Conservation (phyloP, 2,329 filamentous ascomycete genomes). For the Aureobasidium zeae region DNA sequence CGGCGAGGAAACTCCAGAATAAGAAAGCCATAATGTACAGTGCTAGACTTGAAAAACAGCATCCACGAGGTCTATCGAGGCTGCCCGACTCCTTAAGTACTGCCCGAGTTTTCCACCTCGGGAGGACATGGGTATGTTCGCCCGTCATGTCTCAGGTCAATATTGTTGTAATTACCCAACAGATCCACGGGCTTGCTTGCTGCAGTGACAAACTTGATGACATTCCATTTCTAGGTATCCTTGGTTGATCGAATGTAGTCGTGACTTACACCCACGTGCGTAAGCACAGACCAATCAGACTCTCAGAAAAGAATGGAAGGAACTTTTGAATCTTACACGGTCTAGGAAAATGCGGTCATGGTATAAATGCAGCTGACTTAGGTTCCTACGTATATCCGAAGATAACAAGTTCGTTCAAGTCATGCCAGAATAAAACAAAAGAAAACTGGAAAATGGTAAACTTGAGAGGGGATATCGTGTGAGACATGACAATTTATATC, state of each 20-base stretch:
- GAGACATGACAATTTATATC: neutral
- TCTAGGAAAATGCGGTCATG: no score
- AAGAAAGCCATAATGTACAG: conserved; percentile 3
- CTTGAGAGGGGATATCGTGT: conserved; percentile 9
- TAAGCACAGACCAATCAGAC: no score
- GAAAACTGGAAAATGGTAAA: conserved; percentile 6
- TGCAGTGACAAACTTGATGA: no score
- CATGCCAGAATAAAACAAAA: neutral
- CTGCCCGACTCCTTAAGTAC: neutral
- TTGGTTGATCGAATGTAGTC: no score
- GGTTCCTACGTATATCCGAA: no score
- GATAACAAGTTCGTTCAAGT: neutral
- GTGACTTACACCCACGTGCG: no score
- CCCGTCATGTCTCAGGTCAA: conserved; percentile 9
- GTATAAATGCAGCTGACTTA: no score
- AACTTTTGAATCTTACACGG: no score
- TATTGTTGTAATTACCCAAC: no score
- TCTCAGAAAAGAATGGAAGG: no score
- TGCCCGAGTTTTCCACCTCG: neutral
- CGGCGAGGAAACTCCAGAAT: conserved; percentile 1
- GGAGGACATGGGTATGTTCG: conserved; percentile 6
- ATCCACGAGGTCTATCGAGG: neutral
- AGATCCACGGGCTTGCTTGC: no score
- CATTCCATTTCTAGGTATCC: no score
- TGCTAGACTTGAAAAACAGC: neutral